Conservation (phyloP, 495 filamentous ascomycete species). For the Talaromyces trachyspermus region DNA sequence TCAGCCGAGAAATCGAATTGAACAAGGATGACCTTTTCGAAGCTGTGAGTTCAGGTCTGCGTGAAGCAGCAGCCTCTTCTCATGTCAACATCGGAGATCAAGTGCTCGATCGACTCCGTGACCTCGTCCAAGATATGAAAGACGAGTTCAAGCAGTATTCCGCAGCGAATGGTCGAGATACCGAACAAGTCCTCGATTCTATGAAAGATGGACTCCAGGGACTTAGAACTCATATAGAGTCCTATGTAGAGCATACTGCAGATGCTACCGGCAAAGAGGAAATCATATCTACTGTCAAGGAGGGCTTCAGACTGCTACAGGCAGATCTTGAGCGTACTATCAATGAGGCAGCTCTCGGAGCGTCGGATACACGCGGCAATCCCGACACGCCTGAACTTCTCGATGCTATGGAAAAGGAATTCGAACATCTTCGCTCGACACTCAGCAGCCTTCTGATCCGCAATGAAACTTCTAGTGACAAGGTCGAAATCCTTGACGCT, state of each 20-base stretch:
- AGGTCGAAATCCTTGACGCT: constrained; percentile 53
- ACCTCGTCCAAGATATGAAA: constrained; percentile 66
- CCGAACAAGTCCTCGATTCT: constrained; percentile 74
- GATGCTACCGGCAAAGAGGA: constrained; percentile 67
- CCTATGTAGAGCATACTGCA: constrained; percentile 62
- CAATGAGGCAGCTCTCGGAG: constrained; percentile 29
- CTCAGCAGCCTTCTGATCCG: constrained; percentile 63
- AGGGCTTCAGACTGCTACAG: constrained; percentile 64
- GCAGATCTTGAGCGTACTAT: constrained; percentile 62
- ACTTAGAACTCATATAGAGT: constrained; percentile 71
- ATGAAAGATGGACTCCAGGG: constrained; percentile 78
- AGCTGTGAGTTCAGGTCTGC: constrained; percentile 54
- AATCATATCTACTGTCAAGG: constrained; percentile 65
- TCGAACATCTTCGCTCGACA: constrained; percentile 60
- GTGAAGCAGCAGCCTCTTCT: constrained; percentile 40
- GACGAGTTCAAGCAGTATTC: constrained; percentile 69
- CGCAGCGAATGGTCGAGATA: constrained; percentile 64
- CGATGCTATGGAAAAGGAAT: constrained; percentile 65
- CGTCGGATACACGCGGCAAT: constrained; percentile 27
- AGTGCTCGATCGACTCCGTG: constrained; percentile 64
- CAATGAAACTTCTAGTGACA: constrained; percentile 45
- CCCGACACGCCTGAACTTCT: constrained; percentile 49
- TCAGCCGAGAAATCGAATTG: constrained; percentile 51
- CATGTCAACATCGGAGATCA: constrained; percentile 51
- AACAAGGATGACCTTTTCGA: constrained; percentile 58